phyloP scores from a whole-genome alignment of 2,329 filamentous ascomycete species.

The Fonsecaea erecta region DNA sequence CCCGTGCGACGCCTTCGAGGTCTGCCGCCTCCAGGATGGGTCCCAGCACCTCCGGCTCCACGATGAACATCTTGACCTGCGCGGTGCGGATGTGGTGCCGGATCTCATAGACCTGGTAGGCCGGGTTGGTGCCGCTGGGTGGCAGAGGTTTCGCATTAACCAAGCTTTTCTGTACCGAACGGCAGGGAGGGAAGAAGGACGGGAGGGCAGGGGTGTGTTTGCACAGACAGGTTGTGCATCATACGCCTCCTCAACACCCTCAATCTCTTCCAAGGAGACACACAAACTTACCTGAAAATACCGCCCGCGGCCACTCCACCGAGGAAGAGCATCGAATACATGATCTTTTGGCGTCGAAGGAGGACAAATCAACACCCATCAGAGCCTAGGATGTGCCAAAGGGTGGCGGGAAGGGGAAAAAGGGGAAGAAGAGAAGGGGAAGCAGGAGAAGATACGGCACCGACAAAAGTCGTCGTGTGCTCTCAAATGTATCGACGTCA shows the following conservation, averaged over 20 bases:
- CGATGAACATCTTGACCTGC: conserved; percentile 53
- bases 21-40: conserved; percentile 21
- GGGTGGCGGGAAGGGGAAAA: too few relatives aligned
- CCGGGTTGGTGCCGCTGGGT: conserved; percentile 52
- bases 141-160: too few relatives aligned
- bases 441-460: not conserved
- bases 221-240: too few relatives aligned
- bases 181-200: not conserved
- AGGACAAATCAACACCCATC: not conserved
- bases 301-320: conserved; percentile 53
- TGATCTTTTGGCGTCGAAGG: conserved; percentile 22
- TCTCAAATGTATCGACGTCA: too few relatives aligned
- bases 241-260: too few relatives aligned
- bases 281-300: conserved; percentile 46
- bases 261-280: too few relatives aligned
- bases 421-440: not conserved
- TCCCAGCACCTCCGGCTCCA: conserved; percentile 41
- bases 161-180: not conserved
- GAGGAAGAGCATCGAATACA: conserved; percentile 48
- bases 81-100: conserved; percentile 52
- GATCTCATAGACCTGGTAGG: conserved; percentile 54
- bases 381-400: not conserved
- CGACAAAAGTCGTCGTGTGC: too few relatives aligned
- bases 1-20: conserved; percentile 6
- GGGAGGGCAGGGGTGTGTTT: too few relatives aligned